Percentiles rank a stretch among this genome's conserved stretches.
Conservation (phyloP, 1,284 basidiomycete genomes). For the Moesziomyces sp. region DNA sequence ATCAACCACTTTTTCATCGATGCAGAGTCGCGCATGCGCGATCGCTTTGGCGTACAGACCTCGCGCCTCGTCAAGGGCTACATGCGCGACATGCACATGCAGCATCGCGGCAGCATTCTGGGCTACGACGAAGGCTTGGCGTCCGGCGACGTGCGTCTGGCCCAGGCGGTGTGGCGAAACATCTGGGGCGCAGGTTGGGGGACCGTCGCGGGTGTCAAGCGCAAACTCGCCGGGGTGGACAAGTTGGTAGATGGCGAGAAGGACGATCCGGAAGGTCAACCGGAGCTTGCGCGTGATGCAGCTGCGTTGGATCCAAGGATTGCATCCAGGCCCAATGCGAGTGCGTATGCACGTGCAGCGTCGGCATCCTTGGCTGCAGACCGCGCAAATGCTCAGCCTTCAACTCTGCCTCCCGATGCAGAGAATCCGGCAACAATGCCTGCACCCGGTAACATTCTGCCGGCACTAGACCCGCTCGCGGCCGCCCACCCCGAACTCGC, state of each 20-base stretch:
- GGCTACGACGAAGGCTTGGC: slow-evolving; percentile 82
- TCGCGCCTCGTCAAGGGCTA: slow-evolving; percentile 84
- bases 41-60: slow-evolving; percentile 78
- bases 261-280: slow-evolving; percentile 66
- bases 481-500: slow-evolving; percentile 68
- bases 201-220: slow-evolving; percentile 68
- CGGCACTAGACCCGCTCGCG: slow-evolving; percentile 38
- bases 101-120: slow-evolving; percentile 86
- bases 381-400: slow-evolving; percentile 13
- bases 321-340: slow-evolving; percentile 24
- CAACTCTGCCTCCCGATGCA: slow-evolving; percentile 18
- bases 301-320: slow-evolving; percentile 39
- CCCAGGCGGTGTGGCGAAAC: slow-evolving; percentile 90
- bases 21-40: slow-evolving; percentile 87
- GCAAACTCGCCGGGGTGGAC: slow-evolving; percentile 58
- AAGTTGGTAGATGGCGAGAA: slow-evolving; percentile 52
- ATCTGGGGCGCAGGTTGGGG: slow-evolving; percentile 74
- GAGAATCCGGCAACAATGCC: slow-evolving; percentile 36
- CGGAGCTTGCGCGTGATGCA: slow-evolving; percentile 70
- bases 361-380: slow-evolving; percentile 31
- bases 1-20: slow-evolving; percentile 97
- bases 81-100: slow-evolving; percentile 88
- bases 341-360: slow-evolving; percentile 35
- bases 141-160: slow-evolving; percentile 70
- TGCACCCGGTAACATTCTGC: slow-evolving; percentile 9